Base-by-base conservation (phyloP, 2,329 filamentous ascomycete species). In the Dactylellina sp. region DNA sequence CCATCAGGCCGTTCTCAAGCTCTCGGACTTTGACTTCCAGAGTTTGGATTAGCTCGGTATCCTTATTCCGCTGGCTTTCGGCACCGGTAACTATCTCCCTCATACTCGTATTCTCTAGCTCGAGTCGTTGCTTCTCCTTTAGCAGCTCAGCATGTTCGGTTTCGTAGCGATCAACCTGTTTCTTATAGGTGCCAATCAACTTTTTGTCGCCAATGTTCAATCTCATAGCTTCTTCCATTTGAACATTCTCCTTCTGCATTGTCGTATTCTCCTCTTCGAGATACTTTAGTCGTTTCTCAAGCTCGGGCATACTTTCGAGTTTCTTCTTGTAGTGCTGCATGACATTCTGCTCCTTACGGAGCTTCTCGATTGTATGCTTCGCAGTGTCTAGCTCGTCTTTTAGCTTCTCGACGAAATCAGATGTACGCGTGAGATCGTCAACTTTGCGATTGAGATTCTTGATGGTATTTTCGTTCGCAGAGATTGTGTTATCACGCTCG, bases 301-400 rank as follows among this genome's bases (percentile, higher is more conserved):
- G 39, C 25, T 79, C 78, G n/a, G 77, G 75, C 78, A 79, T 79
- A 14, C 76, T 76, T 52, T 79, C 78, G 9, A 79, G 63, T 59
- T 79, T 79, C 63, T 76, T 77, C 28, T 78, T 76, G 68, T 79
- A 79, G 57, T 79, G 77, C 46, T 79, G 77, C 49, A 78, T 77
- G 62, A 78, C 76, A 52, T 79, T 79, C 52, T 78, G 77, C 20
- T 72, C 75, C 53, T 79, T 79, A n/a, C 75, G 76, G n/a, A 79
- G 77, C 24, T 77, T 78, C 46, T 79, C 78, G 24, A 79, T 76
- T 9, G 76, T 78, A 64, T 79, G 78, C 22, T 76, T 75, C 40
- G 78, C 71, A 22, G 78, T 78, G 47, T 79, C 78, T 2, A 78
- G 62, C 22, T 79, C 78, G 47, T 79, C 78, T 53, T 79, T 79